Conservation (phyloP, 2,329 filamentous ascomycete species). For the Phyllosticta citriasiana region DNA sequence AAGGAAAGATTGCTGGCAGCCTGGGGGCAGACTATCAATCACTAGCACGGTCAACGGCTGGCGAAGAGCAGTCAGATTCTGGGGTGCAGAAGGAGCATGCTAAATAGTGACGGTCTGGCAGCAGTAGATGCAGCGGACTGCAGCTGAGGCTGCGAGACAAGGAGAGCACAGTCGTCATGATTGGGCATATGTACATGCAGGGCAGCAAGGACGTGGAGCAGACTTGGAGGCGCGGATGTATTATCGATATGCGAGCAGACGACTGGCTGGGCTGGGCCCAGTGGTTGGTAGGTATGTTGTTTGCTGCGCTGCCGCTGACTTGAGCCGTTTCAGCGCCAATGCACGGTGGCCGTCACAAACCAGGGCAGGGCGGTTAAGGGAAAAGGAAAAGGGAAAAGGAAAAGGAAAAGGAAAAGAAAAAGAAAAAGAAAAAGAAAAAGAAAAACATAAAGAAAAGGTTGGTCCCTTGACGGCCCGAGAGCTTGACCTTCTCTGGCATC, state of each 20-base stretch:
- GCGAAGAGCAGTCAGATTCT: background rate
- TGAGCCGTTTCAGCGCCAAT: too few relatives aligned
- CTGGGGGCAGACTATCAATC: too few relatives aligned
- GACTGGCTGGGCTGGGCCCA: too few relatives aligned
- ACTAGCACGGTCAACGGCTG: slow-evolving; percentile 8
- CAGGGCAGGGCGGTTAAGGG: background rate
- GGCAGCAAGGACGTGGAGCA: background rate
- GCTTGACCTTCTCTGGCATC: background rate
- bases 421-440: too few relatives aligned
- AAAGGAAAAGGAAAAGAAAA: too few relatives aligned
- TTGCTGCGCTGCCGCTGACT: too few relatives aligned
- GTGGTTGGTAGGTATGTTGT: background rate
- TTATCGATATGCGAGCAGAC: background rate
- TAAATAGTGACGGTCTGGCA: background rate
- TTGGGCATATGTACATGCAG: background rate
- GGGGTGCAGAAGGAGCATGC: slow-evolving; percentile 4
- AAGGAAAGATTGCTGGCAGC: background rate
- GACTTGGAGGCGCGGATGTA: background rate
- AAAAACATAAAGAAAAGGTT: background rate
- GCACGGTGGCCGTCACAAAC: background rate
- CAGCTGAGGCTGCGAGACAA: background rate
- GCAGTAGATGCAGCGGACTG: too few relatives aligned
- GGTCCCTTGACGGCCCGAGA: background rate
- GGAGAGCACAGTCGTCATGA: background rate
- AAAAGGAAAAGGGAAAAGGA: too few relatives aligned